Evolutionary conservation across 2,329 filamentous ascomycete genomes (phyloP), one percentile per base, ranked within the genome.

Genomic region (Exophiala spinifera): DNA sequence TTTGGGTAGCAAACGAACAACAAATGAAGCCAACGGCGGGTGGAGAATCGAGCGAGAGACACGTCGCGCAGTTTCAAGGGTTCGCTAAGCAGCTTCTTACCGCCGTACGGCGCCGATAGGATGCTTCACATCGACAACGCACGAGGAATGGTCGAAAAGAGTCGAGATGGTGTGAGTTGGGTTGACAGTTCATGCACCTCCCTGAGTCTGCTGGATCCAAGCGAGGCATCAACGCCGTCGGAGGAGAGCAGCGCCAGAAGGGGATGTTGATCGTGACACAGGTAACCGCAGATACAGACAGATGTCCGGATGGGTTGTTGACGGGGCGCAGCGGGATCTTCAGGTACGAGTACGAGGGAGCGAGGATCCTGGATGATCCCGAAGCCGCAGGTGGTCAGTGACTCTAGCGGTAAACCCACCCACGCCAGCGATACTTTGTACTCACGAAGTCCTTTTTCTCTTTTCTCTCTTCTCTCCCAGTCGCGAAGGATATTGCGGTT

Each of bases 61-160:
- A 60, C 57, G 57, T 60, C 51, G 57, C 57, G 43, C 40, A 45
- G 28, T 48, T 33, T 53, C 40, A 60, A 56, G 42, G 57, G 57
- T 42, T 55, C 55, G 55, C 52, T 53, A 57, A 51, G 46, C n/a
- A 39, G 14, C 17, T 39, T n/a, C 36, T 39, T 6, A 31, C 15
- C 14, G 8, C 19, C n/a, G 43, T 10, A 11, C 23, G 25, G 3
- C 36, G 42, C 43, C 23, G 49, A 56, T 56, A 56, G 53, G 53
- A 45, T 49, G 53, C 53, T 56, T 56, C 53, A 51, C 33, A 33
- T 52, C 14, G 14, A 19, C 33, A 8, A 20, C 19, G 23, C n/a
- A 40, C 47, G 43, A 31, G 28, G 15, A 46, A 46, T 43, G 43
- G 25, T 15, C 17, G 36, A 39, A 19, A 39, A 6, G 14, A 11